Percentiles rank a stretch among this genome's conserved stretches.
Evolutionary conservation across 176 grass and related monocot genomes (phyloP).

Genomic region (bread wheat (Triticum aestivum)): DNA sequence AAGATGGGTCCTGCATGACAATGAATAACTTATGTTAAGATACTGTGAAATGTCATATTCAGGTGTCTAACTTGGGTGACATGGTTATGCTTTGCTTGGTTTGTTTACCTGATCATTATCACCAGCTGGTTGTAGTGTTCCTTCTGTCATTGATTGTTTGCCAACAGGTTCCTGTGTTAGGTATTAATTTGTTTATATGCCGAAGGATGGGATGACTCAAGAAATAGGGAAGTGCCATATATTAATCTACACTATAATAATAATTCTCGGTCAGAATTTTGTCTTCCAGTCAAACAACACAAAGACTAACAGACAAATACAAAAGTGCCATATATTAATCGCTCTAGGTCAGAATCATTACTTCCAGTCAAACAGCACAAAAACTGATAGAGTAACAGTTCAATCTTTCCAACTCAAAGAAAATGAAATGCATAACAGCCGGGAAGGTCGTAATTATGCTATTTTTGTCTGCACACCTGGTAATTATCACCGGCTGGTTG

Average conservation of each 20-base stretch:
- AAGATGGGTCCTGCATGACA: constrained; percentile 19
- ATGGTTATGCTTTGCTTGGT: background rate
- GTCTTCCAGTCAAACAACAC: background rate
- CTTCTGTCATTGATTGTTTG: background rate
- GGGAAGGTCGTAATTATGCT: background rate
- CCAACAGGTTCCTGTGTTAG: background rate
- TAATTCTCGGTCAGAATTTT: background rate
- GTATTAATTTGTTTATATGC: constrained; percentile 4
- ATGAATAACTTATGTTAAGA: background rate
- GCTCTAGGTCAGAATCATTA: background rate
- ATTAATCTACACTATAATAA: background rate
- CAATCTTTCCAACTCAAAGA: background rate
- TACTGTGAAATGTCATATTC: background rate
- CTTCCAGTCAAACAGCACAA: background rate
- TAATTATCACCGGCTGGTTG: background rate
- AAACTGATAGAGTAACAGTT: background rate
- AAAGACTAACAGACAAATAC: background rate
- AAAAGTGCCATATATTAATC: background rate
- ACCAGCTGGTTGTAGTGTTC: background rate
- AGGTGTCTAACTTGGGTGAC: background rate
- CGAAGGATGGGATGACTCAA: background rate
- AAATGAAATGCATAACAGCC: background rate
- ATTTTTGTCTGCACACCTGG: background rate
- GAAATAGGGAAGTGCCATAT: background rate
- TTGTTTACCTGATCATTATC: constrained; percentile 6